Base-by-base conservation (phyloP, 2,329 filamentous ascomycete species). In the Ophiosphaerella herpotricha region DNA sequence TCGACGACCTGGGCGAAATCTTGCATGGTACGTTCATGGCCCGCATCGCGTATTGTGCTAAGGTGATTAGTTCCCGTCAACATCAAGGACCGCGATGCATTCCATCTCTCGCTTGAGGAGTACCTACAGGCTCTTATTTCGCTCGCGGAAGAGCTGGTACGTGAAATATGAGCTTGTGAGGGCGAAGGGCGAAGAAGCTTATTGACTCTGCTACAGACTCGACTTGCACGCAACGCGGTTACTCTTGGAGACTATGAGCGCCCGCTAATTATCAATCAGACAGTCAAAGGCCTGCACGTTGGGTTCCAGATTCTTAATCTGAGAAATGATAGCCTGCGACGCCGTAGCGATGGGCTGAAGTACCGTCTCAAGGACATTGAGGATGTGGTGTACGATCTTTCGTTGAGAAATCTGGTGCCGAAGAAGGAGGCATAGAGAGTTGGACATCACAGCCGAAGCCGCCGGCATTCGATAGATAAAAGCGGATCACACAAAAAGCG, bases 281-380 rank as follows among this genome's bases (percentile, higher is more conserved):
- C 97, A 72, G 86, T 97, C 78, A 97, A 97, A 78, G 92, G 97
- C 69, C 77, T 99, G 33, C 93, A 96, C 65, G 90, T 92, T 2
- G 94, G 93, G 13, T 99, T 99, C 77, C 94, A 97, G 81, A 85
- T 97, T 60, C 83, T 99, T 60, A 99, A 99, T 72, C 80, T 99
- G 62, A 97, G 97, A 82, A 99, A 99, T 67, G 94, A 99, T 72
- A 86, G 86, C 18, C 76, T 99, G 67, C 84, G 94, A 52, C 90
- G 91, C 77, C 83, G 91, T 55, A 91, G 90, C 48, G 94, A 99
- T 76, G 89, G 88, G 5, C 89, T 99, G 75, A 99, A 99, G 80
- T 99, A 99, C 71, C 88, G 89, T 65, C 91, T 99, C 67, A 99
- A 97, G 81, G 93, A 96, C 73, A 91, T 97, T 11, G 94, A 99